These are phyloP conservation scores for Lumnitzera littorea DNA, from an alignment of 345 rosid species.

Conservation along the genomic window DNA sequence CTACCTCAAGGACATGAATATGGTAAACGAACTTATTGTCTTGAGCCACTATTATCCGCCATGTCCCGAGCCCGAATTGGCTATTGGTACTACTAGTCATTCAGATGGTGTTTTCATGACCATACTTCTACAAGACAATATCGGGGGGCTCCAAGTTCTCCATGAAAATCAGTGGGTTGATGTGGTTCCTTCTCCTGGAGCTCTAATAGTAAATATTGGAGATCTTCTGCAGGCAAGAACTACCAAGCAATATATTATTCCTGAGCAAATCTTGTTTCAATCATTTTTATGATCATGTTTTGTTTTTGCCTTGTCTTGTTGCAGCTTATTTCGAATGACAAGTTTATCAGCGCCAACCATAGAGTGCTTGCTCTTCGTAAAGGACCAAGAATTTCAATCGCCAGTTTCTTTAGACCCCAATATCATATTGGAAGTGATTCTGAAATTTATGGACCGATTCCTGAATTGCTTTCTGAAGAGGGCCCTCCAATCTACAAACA, in stretches of 20 bases:
- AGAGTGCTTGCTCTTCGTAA: slow-evolving; percentile 22
- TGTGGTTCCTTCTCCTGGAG: slow-evolving; percentile 23
- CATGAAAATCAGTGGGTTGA: slow-evolving; percentile 34
- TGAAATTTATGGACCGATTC: slow-evolving; percentile 31
- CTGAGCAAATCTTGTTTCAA: not conserved
- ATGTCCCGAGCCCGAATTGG: slow-evolving; percentile 35
- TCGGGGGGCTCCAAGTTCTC: slow-evolving; percentile 42
- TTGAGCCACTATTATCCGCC: slow-evolving; percentile 36
- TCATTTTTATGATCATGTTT: not conserved
- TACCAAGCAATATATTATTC: not conserved
- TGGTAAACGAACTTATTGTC: slow-evolving; percentile 14
- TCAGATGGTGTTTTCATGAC: slow-evolving; percentile 26
- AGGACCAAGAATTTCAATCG: slow-evolving; percentile 33
- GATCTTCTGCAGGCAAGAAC: slow-evolving; percentile 20
- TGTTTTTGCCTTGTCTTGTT: not conserved
- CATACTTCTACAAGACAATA: slow-evolving; percentile 35
- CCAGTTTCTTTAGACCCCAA: slow-evolving; percentile 23
- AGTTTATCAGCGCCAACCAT: slow-evolving; percentile 28
- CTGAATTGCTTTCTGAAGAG: slow-evolving; percentile 31
- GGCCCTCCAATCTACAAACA: slow-evolving; percentile 26
- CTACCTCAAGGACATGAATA: slow-evolving; percentile 18
- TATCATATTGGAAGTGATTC: not conserved
- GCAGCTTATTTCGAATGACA: slow-evolving; percentile 32
- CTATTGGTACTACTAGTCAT: slow-evolving; percentile 25
- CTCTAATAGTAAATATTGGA: slow-evolving; percentile 28